phyloP scores from a whole-genome alignment of 2,329 filamentous ascomycete species.

The Colletotrichum chlorophyti region DNA sequence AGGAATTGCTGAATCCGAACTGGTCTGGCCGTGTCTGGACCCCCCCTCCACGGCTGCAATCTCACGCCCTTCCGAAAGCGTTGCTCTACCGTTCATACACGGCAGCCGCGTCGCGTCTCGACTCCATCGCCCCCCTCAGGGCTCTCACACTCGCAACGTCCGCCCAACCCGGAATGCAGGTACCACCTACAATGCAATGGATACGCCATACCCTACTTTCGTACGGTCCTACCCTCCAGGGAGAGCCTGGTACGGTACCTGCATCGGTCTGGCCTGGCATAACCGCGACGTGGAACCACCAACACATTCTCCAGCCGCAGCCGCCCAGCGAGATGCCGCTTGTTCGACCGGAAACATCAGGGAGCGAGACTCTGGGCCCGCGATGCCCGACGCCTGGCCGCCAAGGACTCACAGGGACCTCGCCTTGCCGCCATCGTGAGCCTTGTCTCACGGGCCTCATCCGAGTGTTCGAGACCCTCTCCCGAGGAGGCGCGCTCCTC shows the following conservation, averaged over 20 bases:
- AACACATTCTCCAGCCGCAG: constrained; percentile 5
- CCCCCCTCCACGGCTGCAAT: constrained; percentile 1
- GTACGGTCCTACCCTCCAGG: background rate
- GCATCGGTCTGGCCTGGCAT: constrained; percentile 1
- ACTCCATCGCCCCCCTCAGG: background rate
- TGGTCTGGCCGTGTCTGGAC: background rate
- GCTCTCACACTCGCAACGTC: constrained; percentile 16
- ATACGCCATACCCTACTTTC: background rate
- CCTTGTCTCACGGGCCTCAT: constrained; percentile 14
- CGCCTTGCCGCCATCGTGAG: background rate
- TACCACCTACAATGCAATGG: background rate
- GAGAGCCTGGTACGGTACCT: constrained; percentile 4
- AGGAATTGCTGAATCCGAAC: constrained; percentile 4
- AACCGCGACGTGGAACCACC: constrained; percentile 11
- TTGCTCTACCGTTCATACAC: constrained; percentile 5
- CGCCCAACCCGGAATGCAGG: constrained; percentile 20
- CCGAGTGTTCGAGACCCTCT: constrained; percentile 8
- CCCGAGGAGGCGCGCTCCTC: background rate
- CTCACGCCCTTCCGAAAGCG: constrained; percentile 14
- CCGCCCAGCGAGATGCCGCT: constrained; percentile 1
- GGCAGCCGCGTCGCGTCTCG: constrained; percentile 22
- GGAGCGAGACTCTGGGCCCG: background rate
- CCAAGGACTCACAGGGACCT: background rate
- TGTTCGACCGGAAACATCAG: constrained; percentile 11
- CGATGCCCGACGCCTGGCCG: constrained; percentile 3